These are phyloP conservation scores for Saccharum officinarum DNA, from an alignment of 176 grass and related monocot genomes.

Conservation along the genomic window DNA sequence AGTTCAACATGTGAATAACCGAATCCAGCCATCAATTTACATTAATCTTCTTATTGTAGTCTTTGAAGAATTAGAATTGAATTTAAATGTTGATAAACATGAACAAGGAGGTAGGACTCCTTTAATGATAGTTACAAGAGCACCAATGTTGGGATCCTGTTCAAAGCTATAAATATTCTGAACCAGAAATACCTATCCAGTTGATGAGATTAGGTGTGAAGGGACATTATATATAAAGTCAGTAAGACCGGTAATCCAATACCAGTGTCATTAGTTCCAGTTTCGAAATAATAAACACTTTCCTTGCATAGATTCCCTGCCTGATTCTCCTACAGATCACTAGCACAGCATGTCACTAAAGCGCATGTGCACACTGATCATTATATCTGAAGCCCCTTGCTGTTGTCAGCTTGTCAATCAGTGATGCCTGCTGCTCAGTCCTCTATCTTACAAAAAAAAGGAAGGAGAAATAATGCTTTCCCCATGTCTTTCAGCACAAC, in stretches of 20 bases:
- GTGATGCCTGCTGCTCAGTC: not conserved
- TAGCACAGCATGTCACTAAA: slow-evolving; percentile 4
- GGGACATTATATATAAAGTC: not conserved
- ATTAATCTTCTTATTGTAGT: not conserved
- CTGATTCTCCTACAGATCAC: not conserved
- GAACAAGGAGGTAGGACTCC: not conserved
- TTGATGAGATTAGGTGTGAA: not conserved
- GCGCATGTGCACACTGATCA: not conserved
- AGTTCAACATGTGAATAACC: not conserved
- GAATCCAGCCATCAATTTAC: not conserved
- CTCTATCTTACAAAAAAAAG: not conserved
- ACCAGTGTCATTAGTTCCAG: not conserved
- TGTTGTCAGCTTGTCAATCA: not conserved
- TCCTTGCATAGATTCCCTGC: not conserved
- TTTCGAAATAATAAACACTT: not conserved
- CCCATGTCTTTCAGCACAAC: not conserved
- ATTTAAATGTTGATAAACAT: not conserved
- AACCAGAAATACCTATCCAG: not conserved
- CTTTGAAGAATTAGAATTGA: slow-evolving; percentile 3
- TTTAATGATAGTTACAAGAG: not conserved
- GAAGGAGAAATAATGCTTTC: not conserved
- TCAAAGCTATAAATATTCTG: not conserved
- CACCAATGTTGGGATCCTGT: not conserved
- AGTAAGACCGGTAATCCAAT: not conserved
- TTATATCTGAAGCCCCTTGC: not conserved